Evolutionary conservation across 2,329 filamentous ascomycete species (phyloP).

Genomic region (Colletotrichum tamarilloi): DNA sequence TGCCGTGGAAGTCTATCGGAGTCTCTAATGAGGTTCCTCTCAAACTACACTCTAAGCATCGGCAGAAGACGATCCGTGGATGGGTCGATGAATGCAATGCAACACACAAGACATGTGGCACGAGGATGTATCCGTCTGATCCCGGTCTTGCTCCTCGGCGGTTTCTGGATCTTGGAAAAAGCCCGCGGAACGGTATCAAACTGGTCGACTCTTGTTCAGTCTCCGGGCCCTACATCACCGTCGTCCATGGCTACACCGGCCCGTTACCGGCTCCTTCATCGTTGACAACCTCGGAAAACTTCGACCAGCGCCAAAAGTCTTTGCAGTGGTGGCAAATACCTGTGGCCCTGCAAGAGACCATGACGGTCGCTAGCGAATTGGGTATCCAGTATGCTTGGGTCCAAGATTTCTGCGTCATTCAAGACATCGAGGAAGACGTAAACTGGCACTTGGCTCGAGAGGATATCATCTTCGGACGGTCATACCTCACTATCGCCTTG

Average conservation of each 20-base stretch:
- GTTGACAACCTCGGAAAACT: background rate
- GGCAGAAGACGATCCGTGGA: slow-evolving; percentile 1
- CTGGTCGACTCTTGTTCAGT: background rate
- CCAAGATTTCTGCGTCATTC: slow-evolving; percentile 2
- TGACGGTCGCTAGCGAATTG: slow-evolving; percentile 8
- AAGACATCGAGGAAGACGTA: background rate
- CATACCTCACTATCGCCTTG: slow-evolving; percentile 17
- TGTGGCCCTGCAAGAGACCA: slow-evolving; percentile 4
- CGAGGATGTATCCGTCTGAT: background rate
- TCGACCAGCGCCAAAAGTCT: background rate
- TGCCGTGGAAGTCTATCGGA: slow-evolving; percentile 5
- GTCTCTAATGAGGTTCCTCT: background rate
- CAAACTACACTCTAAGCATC: background rate
- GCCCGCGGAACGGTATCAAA: slow-evolving; percentile 17
- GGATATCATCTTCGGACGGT: background rate
- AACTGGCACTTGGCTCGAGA: slow-evolving; percentile 18
- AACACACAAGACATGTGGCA: background rate
- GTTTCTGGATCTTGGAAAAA: background rate
- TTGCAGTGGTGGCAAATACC: slow-evolving; percentile 24
- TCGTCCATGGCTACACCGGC: background rate
- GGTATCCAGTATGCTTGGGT: slow-evolving; percentile 1
- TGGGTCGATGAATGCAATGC: slow-evolving; percentile 1
- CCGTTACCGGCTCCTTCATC: background rate
- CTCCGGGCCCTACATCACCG: background rate
- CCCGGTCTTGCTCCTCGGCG: background rate